phyloP scores from a whole-genome alignment of 2,329 filamentous ascomycete species.

The Aspergillus nomiae region DNA sequence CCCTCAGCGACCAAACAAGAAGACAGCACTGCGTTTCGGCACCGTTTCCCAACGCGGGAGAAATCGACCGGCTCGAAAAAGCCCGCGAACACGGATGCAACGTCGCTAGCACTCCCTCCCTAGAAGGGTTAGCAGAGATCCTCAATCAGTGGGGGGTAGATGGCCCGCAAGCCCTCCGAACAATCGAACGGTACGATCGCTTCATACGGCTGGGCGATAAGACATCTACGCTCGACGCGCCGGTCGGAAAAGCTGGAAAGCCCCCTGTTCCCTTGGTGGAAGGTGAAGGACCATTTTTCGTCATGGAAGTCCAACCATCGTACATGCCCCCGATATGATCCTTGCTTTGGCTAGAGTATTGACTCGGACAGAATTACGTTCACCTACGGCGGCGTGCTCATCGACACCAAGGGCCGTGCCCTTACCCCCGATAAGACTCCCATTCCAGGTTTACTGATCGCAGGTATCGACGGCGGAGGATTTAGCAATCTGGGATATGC shows the following conservation, averaged over 20 bases:
- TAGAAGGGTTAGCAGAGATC: slow-evolving; percentile 16
- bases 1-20: slow-evolving; percentile 24
- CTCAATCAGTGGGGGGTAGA: slow-evolving; percentile 26
- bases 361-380: slow-evolving; percentile 27
- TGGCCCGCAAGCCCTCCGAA: slow-evolving; percentile 17
- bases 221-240: slow-evolving; percentile 16
- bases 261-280: slow-evolving; percentile 24
- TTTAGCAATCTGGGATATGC: slow-evolving; percentile 31
- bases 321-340: slow-evolving; percentile 11
- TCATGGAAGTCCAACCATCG: slow-evolving; percentile 33
- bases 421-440: slow-evolving; percentile 21
- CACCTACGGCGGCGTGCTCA: slow-evolving; percentile 29
- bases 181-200: slow-evolving; percentile 25
- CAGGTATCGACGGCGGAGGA: slow-evolving; percentile 29
- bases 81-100: slow-evolving; percentile 29
- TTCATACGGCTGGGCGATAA: slow-evolving; percentile 14
- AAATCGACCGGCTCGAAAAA: slow-evolving; percentile 29
- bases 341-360: background rate
- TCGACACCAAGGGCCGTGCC: slow-evolving; percentile 26
- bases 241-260: slow-evolving; percentile 12
- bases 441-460: slow-evolving; percentile 26
- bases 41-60: slow-evolving; percentile 27
- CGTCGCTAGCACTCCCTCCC: slow-evolving; percentile 22
- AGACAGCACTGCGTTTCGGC: slow-evolving; percentile 23
- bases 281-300: slow-evolving; percentile 28